phyloP scores from a whole-genome alignment of 805 yeast species.

The Candida nonsorbophila region DNA sequence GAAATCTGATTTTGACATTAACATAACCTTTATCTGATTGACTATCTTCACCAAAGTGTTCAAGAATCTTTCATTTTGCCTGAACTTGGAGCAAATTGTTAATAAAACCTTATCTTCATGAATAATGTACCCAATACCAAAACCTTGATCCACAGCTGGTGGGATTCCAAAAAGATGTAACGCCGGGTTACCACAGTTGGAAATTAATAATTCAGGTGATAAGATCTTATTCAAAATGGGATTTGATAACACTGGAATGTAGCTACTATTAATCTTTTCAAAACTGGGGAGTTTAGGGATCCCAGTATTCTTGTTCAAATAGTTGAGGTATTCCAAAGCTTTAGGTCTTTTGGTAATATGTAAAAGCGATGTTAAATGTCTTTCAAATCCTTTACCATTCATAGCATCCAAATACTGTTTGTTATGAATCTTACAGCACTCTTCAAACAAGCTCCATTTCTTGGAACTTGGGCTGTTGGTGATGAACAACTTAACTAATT shows the following conservation, averaged over 20 bases:
- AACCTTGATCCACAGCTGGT: conserved; percentile 85
- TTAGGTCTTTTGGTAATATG: conserved; percentile 47
- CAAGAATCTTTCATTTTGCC: conserved; percentile 77
- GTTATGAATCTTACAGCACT: conserved; percentile 50
- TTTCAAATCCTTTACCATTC: conserved; percentile 64
- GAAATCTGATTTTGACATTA: conserved; percentile 31
- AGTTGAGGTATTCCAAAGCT: conserved; percentile 30
- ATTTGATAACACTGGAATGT: conserved; percentile 29
- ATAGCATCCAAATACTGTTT: conserved; percentile 46
- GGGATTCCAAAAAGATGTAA: conserved; percentile 85
- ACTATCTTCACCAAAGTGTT: conserved; percentile 62
- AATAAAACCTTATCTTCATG: conserved; percentile 74
- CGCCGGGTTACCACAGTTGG: conserved; percentile 92
- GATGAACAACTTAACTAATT: conserved; percentile 58
- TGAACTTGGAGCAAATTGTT: conserved; percentile 80
- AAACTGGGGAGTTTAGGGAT: conserved; percentile 27
- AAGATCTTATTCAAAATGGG: conserved; percentile 27
- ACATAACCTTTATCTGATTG: conserved; percentile 51
- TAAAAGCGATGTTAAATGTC: conserved; percentile 62
- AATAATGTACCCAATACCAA: conserved; percentile 88
- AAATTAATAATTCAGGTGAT: conserved; percentile 45
- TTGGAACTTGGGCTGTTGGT: conserved; percentile 43
- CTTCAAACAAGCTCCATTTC: conserved; percentile 47
- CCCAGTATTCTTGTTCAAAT: conserved; percentile 33
- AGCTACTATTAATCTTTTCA: conserved; percentile 3